Evolutionary conservation across 2,329 filamentous ascomycete genomes (phyloP).

Genomic region (Lachnellula arida): DNA sequence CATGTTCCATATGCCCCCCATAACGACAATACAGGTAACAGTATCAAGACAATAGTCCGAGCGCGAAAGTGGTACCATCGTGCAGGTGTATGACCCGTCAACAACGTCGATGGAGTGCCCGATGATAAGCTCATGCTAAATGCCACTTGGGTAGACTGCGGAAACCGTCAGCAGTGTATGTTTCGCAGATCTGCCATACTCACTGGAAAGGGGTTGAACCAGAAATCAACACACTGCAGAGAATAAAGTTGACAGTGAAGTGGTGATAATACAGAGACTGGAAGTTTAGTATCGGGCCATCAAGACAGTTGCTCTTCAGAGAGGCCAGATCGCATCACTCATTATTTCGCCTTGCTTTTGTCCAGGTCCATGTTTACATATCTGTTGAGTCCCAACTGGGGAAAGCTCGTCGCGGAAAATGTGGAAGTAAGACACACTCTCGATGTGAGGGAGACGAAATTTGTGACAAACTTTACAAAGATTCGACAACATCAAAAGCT

Average conservation of each 20-base stretch:
- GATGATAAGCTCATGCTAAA: neutral
- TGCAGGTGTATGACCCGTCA: neutral
- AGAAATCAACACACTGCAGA: neutral
- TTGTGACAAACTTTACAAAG: neutral
- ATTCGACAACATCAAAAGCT: too few relatives aligned
- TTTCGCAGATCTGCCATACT: neutral
- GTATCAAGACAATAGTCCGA: conserved; percentile 14
- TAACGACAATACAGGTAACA: conserved; percentile 21
- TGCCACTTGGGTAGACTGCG: neutral
- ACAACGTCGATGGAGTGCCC: neutral
- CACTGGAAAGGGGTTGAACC: neutral
- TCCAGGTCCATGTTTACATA: neutral
- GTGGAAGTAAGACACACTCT: neutral
- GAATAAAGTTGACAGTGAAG: neutral
- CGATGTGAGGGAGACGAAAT: neutral
- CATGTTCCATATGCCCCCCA: conserved; percentile 15
- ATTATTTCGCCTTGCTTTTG: neutral
- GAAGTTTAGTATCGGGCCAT: neutral
- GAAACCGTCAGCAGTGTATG: neutral
- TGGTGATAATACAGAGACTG: too few relatives aligned
- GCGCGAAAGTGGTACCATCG: conserved; percentile 12
- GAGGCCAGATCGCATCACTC: neutral
- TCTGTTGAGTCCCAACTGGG: neutral
- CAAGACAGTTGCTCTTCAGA: neutral
- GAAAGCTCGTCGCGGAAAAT: neutral